These are phyloP conservation scores for Panellus pusillus DNA, from an alignment of 768 basidiomycete species.

Conservation along the genomic window DNA sequence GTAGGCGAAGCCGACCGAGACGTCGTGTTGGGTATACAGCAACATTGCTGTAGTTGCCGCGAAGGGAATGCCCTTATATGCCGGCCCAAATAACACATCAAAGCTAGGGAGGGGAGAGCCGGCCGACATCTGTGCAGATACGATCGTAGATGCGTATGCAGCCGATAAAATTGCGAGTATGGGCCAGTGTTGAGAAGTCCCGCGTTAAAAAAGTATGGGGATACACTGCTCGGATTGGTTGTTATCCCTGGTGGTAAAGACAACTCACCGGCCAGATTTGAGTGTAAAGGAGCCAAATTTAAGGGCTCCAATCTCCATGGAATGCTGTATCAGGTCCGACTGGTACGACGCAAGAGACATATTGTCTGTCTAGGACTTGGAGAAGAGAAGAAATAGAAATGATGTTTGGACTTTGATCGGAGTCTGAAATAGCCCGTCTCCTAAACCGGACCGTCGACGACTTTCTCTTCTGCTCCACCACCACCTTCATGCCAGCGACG, in stretches of 20 bases:
- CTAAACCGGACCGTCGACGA: not conserved
- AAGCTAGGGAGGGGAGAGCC: slow-evolving; percentile 44
- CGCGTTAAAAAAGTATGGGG: slow-evolving; percentile 98
- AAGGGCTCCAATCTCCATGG: slow-evolving; percentile 70
- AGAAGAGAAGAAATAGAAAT: not conserved
- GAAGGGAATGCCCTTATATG: slow-evolving; percentile 96
- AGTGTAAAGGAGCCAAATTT: slow-evolving; percentile 92
- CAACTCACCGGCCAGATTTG: slow-evolving; percentile 87
- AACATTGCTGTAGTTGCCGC: slow-evolving; percentile 82
- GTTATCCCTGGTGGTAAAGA: not conserved
- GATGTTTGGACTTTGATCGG: not conserved
- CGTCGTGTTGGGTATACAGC: slow-evolving; percentile 63
- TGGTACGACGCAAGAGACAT: slow-evolving; percentile 52
- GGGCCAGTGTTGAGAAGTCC: slow-evolving; percentile 81
- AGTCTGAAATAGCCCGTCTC: not conserved
- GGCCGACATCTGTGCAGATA: slow-evolving; percentile 41
- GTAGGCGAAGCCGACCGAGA: slow-evolving; percentile 79
- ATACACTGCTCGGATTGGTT: slow-evolving; percentile 49
- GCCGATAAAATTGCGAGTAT: slow-evolving; percentile 74
- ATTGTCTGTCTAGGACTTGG: slow-evolving; percentile 13
- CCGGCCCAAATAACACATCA: slow-evolving; percentile 92
- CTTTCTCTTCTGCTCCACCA: not conserved
- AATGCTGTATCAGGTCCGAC: slow-evolving; percentile 63
- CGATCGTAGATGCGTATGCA: slow-evolving; percentile 84
- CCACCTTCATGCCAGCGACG: not conserved